phyloP scores from a whole-genome alignment of 2,329 filamentous ascomycete species.

The Apiospora malaysiana region DNA sequence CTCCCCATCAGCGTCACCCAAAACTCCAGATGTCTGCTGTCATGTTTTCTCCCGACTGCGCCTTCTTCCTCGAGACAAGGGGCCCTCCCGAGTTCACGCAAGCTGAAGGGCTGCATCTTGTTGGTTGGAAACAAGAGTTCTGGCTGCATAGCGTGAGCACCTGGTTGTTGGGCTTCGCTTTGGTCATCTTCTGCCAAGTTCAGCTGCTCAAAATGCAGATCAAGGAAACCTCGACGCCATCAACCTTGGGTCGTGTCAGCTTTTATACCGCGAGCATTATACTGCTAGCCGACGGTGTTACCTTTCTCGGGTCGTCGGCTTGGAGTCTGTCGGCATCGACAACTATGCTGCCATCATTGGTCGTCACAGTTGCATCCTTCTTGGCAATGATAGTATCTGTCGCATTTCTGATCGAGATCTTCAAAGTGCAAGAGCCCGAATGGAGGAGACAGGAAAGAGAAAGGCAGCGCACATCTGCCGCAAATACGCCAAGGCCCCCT shows the following conservation, averaged over 20 bases:
- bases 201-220: constrained; percentile 68
- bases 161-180: constrained; percentile 63
- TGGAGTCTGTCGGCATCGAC: constrained; percentile 62
- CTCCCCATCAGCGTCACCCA: constrained; percentile 60
- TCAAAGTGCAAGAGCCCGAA: constrained; percentile 66
- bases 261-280: constrained; percentile 67
- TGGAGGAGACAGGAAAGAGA: constrained; percentile 49
- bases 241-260: constrained; percentile 69
- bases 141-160: constrained; percentile 61
- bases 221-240: constrained; percentile 70
- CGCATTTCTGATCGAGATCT: constrained; percentile 64
- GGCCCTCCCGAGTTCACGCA: constrained; percentile 63
- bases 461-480: constrained; percentile 34
- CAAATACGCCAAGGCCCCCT: constrained; percentile 31
- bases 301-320: constrained; percentile 60
- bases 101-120: constrained; percentile 59
- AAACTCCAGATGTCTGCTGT: constrained; percentile 66
- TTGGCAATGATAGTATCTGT: constrained; percentile 63
- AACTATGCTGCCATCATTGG: constrained; percentile 62
- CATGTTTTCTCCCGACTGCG: constrained; percentile 72
- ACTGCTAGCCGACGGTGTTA: constrained; percentile 66
- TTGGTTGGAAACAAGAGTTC: constrained; percentile 66
- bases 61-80: constrained; percentile 69
- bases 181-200: constrained; percentile 65
- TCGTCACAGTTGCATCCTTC: constrained; percentile 58